Base-by-base conservation (phyloP, 139 green algal genomes). In the Klebsormidium nitens region DNA sequence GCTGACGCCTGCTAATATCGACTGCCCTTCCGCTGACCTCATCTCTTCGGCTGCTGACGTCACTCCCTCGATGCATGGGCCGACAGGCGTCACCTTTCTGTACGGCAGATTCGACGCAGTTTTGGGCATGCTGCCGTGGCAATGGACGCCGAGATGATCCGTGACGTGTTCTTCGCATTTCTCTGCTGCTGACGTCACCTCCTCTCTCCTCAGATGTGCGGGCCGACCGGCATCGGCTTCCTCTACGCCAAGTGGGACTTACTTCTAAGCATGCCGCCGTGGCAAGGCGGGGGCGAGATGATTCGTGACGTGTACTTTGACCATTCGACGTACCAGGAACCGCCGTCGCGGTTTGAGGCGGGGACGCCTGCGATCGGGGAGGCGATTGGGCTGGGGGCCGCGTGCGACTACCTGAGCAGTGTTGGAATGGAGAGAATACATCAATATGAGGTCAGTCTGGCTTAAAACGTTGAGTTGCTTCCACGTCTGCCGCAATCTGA, bases 211-310 rank as follows among this genome's bases (percentile, higher is more conserved):
- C 62, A 75, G 59, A 95, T 97, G 88, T 95, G 90, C 59, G 94
- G 84, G 0, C 91, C 95, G 19, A 97, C 94, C 14, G 95, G 94
- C 74, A 95, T 96, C 37, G 94, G 93, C 26, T 98, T 99, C 78
- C 83, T 99, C 29, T 99, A 95, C 90, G 95, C 91, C 58, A 88
- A 72, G 38, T 76, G 76, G 2, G 88, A 95, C 8, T 37, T 96
- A 49, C 83, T 98, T 36, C 78, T 91, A 64, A 39, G 66, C 26
- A 99, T 99, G 95, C 83, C 84, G 14, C 95, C 95, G 0, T 99
- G 42, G 50, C 14, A 36, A 75, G 67, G 93, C 34, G 95, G 95
- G 37, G 95, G 95, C 17, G 95, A 99, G 80, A 98, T 99, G 95
- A 99, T 98, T 36, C 57, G 88, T 60, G 88, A 95, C 61, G 95